Base-by-base conservation (phyloP, 2,329 filamentous ascomycete species). In the Elsinoe fawcettii region DNA sequence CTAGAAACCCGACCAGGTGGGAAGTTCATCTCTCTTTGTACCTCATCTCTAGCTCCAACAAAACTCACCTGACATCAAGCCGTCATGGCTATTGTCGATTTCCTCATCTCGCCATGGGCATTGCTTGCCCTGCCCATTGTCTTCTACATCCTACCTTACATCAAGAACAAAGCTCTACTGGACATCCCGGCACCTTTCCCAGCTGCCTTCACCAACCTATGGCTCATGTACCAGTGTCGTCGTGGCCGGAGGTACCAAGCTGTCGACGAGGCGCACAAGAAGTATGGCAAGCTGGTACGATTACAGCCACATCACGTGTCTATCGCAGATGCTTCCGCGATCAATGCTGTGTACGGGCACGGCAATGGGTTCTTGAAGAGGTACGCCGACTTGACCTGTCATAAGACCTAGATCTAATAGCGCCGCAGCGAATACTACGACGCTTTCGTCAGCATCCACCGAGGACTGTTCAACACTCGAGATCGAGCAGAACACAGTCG, bases 401-500 rank as follows among this genome's bases (percentile, higher is more conserved):
- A 16, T 12, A 22, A 36, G 6, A 14, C 16, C 18, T n/a, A 14
- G 7, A n/a, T 34, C 54, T 58, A 23, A 58, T 23, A 22, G 12
- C 2, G 4, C 3, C 32, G 8, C 59, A 90, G 86, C 41, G 85
- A 92, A 2, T 96, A 91, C 73, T 96, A 96, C 65, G 89, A 95
- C 66, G 87, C 88, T 51, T 96, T 96, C 65, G 90, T 96, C 56
- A 91, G 87, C 11, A 95, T 95, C 66, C 82, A 81, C 53, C 82
- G 88, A 11, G 90, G 90, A 18, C 78, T 96, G 11, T 96, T 96
- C 82, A 96, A 95, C 71, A 95, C 90, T 0, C 80, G 91, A 30
- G 83, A 91, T 72, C 81, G 91, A 51, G 77, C 77, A 0, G 88
- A 96, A 66, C 90, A 96, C 70, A 85, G 86, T 0, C 84, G 90